Evolutionary conservation across 2,329 filamentous ascomycete species (phyloP).

Genomic region (Penicillium sp.): DNA sequence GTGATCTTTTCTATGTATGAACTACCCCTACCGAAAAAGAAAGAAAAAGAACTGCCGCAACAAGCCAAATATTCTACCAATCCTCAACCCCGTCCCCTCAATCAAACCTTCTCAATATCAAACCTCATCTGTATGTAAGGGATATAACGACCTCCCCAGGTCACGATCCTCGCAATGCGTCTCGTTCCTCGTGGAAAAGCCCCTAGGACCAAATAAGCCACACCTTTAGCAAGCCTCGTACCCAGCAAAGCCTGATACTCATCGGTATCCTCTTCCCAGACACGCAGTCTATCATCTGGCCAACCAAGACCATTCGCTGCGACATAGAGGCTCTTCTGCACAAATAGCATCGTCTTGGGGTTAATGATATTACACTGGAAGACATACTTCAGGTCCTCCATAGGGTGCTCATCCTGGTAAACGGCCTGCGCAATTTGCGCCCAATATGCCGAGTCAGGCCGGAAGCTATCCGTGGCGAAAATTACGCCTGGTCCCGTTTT

Average conservation of each 20-base stretch:
- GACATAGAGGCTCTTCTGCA: neutral
- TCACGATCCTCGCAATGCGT: neutral
- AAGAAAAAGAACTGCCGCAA: neutral
- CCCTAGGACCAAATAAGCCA: neutral
- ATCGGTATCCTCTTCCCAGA: neutral
- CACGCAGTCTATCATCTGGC: neutral
- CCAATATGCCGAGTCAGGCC: constrained; percentile 11
- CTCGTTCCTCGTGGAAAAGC: neutral
- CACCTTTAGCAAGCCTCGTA: neutral
- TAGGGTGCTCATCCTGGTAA: neutral
- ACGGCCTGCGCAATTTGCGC: neutral
- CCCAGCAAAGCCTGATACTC: neutral
- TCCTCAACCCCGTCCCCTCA: neutral
- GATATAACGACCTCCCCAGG: neutral
- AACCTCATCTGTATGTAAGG: neutral
- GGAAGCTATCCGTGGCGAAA: neutral
- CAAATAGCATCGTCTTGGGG: neutral
- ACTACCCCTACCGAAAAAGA: neutral
- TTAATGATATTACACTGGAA: neutral
- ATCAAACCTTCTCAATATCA: neutral
- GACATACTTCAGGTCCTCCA: neutral
- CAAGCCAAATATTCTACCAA: neutral
- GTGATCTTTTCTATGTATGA: neutral
- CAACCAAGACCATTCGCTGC: neutral
- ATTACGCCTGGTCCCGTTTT: neutral